Evolutionary conservation across 1,139 yeast species (phyloP).

Genomic region (Magnusiomyces suaveolens): DNA sequence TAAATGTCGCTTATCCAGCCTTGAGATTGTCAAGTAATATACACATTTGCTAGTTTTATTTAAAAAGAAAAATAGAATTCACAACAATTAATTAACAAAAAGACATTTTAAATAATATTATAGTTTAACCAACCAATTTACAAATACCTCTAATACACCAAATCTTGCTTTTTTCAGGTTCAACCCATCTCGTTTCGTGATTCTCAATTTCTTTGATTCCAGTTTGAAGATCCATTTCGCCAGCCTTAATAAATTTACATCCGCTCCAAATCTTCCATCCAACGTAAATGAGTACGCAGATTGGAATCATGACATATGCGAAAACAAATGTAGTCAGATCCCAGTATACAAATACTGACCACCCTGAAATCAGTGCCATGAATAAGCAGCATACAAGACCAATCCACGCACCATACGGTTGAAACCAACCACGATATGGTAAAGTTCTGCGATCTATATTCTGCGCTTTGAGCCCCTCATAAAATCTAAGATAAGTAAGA

Average conservation of each 20-base stretch:
- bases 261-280: slow-evolving; percentile 48
- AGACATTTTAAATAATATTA: no score
- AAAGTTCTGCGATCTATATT: slow-evolving; percentile 45
- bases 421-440: slow-evolving; percentile 48
- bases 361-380: slow-evolving; percentile 60
- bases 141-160: not conserved
- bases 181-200: slow-evolving; percentile 14
- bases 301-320: slow-evolving; percentile 57
- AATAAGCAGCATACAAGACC: slow-evolving; percentile 41
- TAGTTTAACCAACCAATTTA: not conserved
- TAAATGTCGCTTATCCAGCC: no score
- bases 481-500: slow-evolving; percentile 54
- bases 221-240: slow-evolving; percentile 44
- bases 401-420: slow-evolving; percentile 45
- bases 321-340: slow-evolving; percentile 49
- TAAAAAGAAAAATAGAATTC: no score
- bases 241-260: slow-evolving; percentile 43
- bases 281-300: slow-evolving; percentile 48
- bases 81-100: no score
- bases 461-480: slow-evolving; percentile 52
- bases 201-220: slow-evolving; percentile 51
- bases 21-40: no score
- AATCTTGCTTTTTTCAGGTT: not conserved
- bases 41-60: no score
- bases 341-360: slow-evolving; percentile 63